Evolutionary conservation across 176 grass and related monocot genomes (phyloP).

Genomic region (Bromus sterilis): DNA sequence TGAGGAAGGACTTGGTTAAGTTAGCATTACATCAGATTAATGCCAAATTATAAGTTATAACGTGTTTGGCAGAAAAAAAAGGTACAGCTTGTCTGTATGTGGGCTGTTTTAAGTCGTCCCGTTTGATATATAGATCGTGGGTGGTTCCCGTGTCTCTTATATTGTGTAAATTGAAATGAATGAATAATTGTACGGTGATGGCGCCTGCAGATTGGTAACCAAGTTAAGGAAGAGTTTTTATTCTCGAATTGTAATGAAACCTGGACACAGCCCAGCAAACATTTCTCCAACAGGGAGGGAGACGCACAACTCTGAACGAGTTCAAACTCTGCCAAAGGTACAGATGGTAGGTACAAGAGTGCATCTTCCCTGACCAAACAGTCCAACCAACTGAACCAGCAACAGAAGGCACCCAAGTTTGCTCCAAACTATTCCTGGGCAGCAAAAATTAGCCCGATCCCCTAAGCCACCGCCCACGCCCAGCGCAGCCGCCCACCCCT

Average conservation of each 20-base stretch:
- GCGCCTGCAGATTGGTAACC: background rate
- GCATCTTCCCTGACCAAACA: background rate
- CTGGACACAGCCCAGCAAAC: no score
- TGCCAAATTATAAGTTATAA: slow-evolving; percentile 39
- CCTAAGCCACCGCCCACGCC: no score
- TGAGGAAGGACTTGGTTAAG: slow-evolving; percentile 36
- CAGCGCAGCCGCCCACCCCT: no score
- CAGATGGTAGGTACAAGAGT: background rate
- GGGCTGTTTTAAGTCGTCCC: background rate
- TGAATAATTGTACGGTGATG: background rate
- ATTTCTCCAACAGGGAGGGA: no score
- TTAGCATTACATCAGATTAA: slow-evolving; percentile 10
- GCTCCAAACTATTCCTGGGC: background rate
- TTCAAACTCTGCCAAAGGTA: background rate
- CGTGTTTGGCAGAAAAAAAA: background rate
- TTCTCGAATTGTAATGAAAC: no score
- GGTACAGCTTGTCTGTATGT: background rate
- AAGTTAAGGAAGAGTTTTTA: background rate
- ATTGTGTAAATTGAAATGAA: background rate
- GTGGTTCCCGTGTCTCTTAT: background rate
- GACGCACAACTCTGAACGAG: background rate
- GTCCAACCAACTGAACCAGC: background rate
- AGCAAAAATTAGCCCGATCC: background rate
- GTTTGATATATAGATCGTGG: background rate
- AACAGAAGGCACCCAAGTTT: background rate